Evolutionary conservation across 805 yeast genomes (phyloP).

Genomic region (Barnettozyma californica): DNA sequence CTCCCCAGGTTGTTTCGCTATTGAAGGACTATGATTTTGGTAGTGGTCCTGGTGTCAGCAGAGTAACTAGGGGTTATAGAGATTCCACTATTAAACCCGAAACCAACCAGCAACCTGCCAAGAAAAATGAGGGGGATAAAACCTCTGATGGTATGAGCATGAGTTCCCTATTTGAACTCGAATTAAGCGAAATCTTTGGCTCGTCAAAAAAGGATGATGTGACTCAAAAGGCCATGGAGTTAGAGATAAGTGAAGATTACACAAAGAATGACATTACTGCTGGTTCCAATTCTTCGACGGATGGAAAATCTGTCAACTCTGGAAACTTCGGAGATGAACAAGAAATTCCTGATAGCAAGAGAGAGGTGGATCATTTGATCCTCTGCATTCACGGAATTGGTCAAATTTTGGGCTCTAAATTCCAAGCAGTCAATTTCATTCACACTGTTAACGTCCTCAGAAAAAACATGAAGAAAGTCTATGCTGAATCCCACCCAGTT

Average conservation of each 20-base stretch:
- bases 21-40: conserved; percentile 28
- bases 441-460: conserved; percentile 68
- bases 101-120: not conserved
- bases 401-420: conserved; percentile 72
- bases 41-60: conserved; percentile 39
- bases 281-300: conserved; percentile 11
- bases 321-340: not conserved
- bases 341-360: conserved; percentile 39
- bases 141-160: not conserved
- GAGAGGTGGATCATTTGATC: conserved; percentile 56
- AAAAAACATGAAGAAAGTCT: conserved; percentile 50
- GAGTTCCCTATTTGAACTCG: conserved; percentile 17
- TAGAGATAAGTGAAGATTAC: conserved; percentile 47
- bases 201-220: conserved; percentile 23
- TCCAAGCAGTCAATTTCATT: conserved; percentile 80
- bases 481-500: conserved; percentile 24
- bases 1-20: conserved; percentile 33
- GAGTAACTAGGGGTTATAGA: conserved; percentile 47
- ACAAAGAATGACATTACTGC: conserved; percentile 37
- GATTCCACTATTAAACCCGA: not conserved
- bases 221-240: conserved; percentile 40
- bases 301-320: not conserved
- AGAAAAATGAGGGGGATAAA: not conserved
- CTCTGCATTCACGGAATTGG: conserved; percentile 96
- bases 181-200: conserved; percentile 20